Conservation (phyloP, 2,329 filamentous ascomycete species). For the Monilinia fructigena region DNA sequence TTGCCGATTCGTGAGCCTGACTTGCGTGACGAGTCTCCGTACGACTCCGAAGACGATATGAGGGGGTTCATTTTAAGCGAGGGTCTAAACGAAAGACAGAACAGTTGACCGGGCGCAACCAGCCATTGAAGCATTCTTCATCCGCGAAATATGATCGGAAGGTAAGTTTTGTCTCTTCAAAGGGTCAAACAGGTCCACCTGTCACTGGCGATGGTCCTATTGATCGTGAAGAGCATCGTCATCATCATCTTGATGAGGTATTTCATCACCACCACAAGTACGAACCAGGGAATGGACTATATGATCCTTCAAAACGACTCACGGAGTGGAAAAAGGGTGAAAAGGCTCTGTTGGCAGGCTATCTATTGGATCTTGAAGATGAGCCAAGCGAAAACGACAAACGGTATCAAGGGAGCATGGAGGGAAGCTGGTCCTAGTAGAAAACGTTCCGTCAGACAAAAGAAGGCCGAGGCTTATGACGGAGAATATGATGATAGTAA, state of each 20-base stretch:
- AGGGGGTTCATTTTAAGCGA: slow-evolving; percentile 32
- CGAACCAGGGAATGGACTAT: slow-evolving; percentile 52
- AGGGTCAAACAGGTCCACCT: slow-evolving; percentile 31
- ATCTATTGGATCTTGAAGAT: slow-evolving; percentile 59
- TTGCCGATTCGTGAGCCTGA: not conserved
- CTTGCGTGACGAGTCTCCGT: slow-evolving; percentile 12
- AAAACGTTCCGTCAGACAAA: slow-evolving; percentile 40
- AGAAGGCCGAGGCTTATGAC: slow-evolving; percentile 63
- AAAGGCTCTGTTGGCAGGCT: slow-evolving; percentile 57
- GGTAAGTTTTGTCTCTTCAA: slow-evolving; percentile 29
- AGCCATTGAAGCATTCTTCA: slow-evolving; percentile 23
- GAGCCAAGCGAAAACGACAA: slow-evolving; percentile 46
- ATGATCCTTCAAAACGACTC: slow-evolving; percentile 59
- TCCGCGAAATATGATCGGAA: slow-evolving; percentile 23
- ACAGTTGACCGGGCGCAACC: slow-evolving; percentile 34
- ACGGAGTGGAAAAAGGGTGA: slow-evolving; percentile 73
- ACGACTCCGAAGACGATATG: slow-evolving; percentile 19
- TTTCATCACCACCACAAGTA: slow-evolving; percentile 38
- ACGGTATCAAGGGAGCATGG: slow-evolving; percentile 68
- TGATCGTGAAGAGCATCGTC: slow-evolving; percentile 26
- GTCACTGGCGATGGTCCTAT: slow-evolving; percentile 20
- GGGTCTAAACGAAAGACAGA: slow-evolving; percentile 36
- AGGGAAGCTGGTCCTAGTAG: slow-evolving; percentile 55
- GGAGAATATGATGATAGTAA: slow-evolving; percentile 65
- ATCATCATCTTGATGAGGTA: slow-evolving; percentile 38